Evolutionary conservation across 176 grass and related monocot genomes (phyloP).

Genomic region (Eragrostis nindensis): DNA sequence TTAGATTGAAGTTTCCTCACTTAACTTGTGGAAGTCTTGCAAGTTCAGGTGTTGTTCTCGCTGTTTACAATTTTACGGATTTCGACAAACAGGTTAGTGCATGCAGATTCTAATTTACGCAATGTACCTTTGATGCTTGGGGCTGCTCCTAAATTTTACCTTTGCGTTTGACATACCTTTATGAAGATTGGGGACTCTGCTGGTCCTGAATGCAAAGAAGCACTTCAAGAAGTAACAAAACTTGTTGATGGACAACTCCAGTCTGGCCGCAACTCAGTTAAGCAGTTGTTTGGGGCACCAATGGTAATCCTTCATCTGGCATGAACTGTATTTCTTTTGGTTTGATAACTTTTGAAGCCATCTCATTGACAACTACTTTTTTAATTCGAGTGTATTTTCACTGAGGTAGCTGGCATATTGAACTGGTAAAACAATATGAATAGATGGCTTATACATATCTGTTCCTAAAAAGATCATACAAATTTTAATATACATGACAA

Average conservation of each 20-base stretch:
- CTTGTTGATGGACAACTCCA: slow-evolving; percentile 73
- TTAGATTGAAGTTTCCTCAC: slow-evolving; percentile 93
- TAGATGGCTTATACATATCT: not conserved
- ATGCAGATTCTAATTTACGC: slow-evolving; percentile 23
- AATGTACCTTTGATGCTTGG: not conserved
- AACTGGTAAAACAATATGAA: not conserved
- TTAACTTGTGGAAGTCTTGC: slow-evolving; percentile 96
- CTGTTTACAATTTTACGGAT: slow-evolving; percentile 89
- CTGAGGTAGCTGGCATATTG: not conserved
- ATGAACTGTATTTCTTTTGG: slow-evolving; percentile 32
- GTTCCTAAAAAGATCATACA: not conserved
- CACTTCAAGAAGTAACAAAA: slow-evolving; percentile 86
- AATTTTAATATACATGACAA: slow-evolving; percentile 13
- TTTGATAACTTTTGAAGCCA: slow-evolving; percentile 21
- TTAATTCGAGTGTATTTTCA: not conserved
- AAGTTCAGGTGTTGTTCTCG: slow-evolving; percentile 87
- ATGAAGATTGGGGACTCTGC: slow-evolving; percentile 86
- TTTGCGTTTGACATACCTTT: slow-evolving; percentile 14
- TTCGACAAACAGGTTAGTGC: slow-evolving; percentile 64
- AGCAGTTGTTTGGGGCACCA: slow-evolving; percentile 74
- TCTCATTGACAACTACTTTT: not conserved
- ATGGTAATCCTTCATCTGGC: slow-evolving; percentile 46
- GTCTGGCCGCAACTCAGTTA: slow-evolving; percentile 58
- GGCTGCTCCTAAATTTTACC: slow-evolving; percentile 30
- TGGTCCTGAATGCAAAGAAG: slow-evolving; percentile 91